phyloP scores from a whole-genome alignment of 169 alveolate genomes.

The Eimeria acervulina region DNA sequence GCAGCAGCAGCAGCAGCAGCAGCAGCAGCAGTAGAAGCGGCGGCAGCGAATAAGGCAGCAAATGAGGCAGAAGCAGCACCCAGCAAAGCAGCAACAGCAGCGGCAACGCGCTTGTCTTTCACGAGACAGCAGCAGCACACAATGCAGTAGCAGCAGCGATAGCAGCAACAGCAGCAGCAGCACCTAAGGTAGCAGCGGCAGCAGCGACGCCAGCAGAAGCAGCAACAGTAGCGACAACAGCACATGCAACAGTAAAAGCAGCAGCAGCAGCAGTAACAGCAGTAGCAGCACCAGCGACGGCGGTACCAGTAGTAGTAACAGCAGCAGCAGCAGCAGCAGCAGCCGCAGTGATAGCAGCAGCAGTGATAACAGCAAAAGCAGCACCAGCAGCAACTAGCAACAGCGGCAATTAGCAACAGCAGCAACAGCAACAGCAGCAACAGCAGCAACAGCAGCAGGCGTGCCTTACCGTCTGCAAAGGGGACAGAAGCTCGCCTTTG shows the following conservation, averaged over 20 bases:
- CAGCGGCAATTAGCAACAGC: background rate
- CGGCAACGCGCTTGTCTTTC: too few species aligned
- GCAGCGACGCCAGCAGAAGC: background rate
- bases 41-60: background rate
- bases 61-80: background rate
- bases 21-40: background rate
- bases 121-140: too few species aligned
- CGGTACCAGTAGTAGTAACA: background rate
- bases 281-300: background rate
- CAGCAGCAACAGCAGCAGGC: background rate
- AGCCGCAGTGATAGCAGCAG: conserved; percentile 45
- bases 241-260: too few species aligned
- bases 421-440: background rate
- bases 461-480: conserved; percentile 36
- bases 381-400: background rate
- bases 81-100: conserved; percentile 6
- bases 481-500: conserved; percentile 60
- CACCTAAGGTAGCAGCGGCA: conserved; percentile 17
- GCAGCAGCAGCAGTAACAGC: background rate
- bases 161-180: background rate
- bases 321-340: conserved; percentile 25
- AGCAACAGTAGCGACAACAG: too few species aligned
- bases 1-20: conserved; percentile 36
- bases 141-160: background rate
- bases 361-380: background rate